Percentiles rank a stretch among this genome's conserved stretches.
These are phyloP conservation scores for Lepidium africanum DNA, from an alignment of 345 rosid species.

Conservation along the genomic window DNA sequence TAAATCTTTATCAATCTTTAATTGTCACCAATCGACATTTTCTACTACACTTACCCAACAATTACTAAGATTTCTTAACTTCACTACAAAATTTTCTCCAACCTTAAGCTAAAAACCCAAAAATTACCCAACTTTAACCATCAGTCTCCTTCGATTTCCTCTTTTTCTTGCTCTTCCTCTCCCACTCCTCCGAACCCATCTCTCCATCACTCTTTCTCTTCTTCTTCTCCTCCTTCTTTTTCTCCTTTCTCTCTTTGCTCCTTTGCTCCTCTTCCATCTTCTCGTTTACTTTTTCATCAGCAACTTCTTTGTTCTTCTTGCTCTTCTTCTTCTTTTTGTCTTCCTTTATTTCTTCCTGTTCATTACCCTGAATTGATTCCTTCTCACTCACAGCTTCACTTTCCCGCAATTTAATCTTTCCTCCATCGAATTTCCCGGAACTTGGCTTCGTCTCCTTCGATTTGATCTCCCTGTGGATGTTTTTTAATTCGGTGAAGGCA, in stretches of 20 bases:
- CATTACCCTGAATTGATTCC: not conserved
- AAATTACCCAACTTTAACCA: slow-evolving; percentile 10
- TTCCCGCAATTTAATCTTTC: not conserved
- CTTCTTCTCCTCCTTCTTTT: slow-evolving; percentile 12
- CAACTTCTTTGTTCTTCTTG: not conserved
- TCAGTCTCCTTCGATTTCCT: slow-evolving; percentile 22
- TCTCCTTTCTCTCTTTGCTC: not conserved
- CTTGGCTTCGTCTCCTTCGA: slow-evolving; percentile 6
- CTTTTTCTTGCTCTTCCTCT: slow-evolving; percentile 36
- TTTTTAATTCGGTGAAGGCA: slow-evolving; percentile 33
- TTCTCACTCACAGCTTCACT: slow-evolving; percentile 10
- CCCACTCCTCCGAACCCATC: slow-evolving; percentile 24
- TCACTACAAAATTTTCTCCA: slow-evolving; percentile 4
- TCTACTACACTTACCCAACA: not conserved
- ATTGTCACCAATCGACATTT: slow-evolving; percentile 1
- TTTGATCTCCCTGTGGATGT: slow-evolving; percentile 25
- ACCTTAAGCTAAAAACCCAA: slow-evolving; percentile 1
- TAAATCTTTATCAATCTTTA: not conserved
- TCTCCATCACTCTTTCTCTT: slow-evolving; percentile 26
- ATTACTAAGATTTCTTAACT: not conserved
- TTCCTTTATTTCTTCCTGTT: not conserved
- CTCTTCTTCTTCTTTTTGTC: not conserved
- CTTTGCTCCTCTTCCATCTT: slow-evolving; percentile 7
- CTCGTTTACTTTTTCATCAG: not conserved
- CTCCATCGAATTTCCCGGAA: slow-evolving; percentile 4